Evolutionary conservation across 345 rosid species (phyloP).

Genomic region (Populus pruinosa): DNA sequence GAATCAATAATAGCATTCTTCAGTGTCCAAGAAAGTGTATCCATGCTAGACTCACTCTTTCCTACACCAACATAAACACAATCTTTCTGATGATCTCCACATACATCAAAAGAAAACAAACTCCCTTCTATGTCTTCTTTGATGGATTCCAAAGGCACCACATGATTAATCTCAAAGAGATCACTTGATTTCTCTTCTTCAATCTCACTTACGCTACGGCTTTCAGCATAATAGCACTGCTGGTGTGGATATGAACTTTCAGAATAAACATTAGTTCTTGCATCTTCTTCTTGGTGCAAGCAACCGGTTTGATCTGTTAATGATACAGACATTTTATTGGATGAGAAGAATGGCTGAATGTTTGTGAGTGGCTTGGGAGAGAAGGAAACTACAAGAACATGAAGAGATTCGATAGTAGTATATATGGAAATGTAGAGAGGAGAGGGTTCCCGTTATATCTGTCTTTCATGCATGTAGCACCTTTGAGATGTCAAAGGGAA

Average conservation of each 20-base stretch:
- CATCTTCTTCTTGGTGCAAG: not conserved
- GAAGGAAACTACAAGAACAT: not conserved
- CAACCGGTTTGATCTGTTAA: not conserved
- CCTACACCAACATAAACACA: constrained; percentile 72
- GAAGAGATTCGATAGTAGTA: not conserved
- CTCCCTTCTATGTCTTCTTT: constrained; percentile 33
- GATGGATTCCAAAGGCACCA: constrained; percentile 3
- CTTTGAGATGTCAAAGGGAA: no score
- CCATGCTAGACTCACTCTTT: constrained; percentile 72
- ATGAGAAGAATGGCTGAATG: not conserved
- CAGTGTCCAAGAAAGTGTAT: constrained; percentile 72
- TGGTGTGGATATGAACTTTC: not conserved
- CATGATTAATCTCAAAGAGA: constrained; percentile 30
- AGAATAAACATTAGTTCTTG: no score
- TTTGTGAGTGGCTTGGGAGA: not conserved
- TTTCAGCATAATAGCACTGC: not conserved
- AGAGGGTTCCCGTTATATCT: not conserved
- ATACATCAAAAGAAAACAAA: constrained; percentile 36
- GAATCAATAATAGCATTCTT: constrained; percentile 30
- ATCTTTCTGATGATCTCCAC: constrained; percentile 23
- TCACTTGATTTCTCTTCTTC: constrained; percentile 32
- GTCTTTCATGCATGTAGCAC: no score
- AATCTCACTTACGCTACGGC: constrained; percentile 14
- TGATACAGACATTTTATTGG: not conserved
- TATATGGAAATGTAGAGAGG: not conserved